Evolutionary conservation across 2,329 filamentous ascomycete species (phyloP), one percentile per base, ranked within the genome.

Genomic region (Chrysoporthe cubensis): DNA sequence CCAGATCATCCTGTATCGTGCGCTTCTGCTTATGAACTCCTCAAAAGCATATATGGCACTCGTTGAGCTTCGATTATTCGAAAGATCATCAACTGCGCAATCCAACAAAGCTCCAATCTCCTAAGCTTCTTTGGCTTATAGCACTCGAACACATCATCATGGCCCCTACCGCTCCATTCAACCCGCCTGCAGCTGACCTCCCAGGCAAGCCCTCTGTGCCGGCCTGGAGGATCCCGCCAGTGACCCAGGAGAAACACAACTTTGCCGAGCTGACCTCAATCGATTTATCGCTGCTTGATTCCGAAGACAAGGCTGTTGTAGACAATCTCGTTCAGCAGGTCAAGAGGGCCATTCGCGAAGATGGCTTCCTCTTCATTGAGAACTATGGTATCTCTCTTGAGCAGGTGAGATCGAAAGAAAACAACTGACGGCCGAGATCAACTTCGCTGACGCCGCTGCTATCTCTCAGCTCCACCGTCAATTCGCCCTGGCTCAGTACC

Each of bases 321-420:
- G 77, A 81, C 18, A 69, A 76, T 2, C 77, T 85, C 3, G 77
- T 85, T 4, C 72, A 81, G 56, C 77, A 80, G 62, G 78, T 80
- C 46, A 82, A 82, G 69, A 61, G 69, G 6, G 81, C 80, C 3
- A 82, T 83, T 64, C 76, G 78, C 7, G 77, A 82, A 32, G 80
- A 82, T 70, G 80, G 80, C 0, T 82, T 82, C 62, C 72, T 83
- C 5, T 84, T 84, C 72, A 74, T 85, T 0, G 80, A 83, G 70
- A 83, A 86, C 73, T 84, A 85, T 67, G 83, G 83, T 18, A 73
- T 85, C 34, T 83, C 81, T 1, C 69, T 85, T 6, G 82, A 78
- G 68, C 76, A 78, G 71, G 75, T 77, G 65, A 54, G 71, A 34
- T 4, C 16, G 40, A 34, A 16, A 34, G 21, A 11, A 34, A 18